Evolutionary conservation across 2,329 filamentous ascomycete genomes (phyloP).

Genomic region (Diaporthe nobilis): DNA sequence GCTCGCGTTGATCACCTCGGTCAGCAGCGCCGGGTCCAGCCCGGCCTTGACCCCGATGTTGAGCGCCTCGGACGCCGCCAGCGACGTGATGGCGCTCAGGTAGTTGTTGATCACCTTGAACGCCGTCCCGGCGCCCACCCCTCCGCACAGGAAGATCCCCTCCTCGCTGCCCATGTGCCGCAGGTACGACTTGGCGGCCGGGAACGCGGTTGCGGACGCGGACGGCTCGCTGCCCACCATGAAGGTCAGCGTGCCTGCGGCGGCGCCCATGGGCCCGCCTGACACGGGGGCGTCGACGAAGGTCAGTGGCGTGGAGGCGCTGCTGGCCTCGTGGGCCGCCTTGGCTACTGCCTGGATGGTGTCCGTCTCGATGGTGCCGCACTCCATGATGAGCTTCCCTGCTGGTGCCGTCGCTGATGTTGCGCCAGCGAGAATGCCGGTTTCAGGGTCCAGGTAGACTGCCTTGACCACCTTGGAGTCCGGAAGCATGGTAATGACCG

Average conservation of each 20-base stretch:
- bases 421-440: conserved; percentile 52
- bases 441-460: conserved; percentile 53
- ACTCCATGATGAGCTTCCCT: conserved; percentile 50
- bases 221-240: conserved; percentile 51
- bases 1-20: conserved; percentile 78
- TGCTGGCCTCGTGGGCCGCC: conserved; percentile 61
- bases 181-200: conserved; percentile 69
- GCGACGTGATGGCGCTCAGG: conserved; percentile 78
- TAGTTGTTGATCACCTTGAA: conserved; percentile 84
- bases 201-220: conserved; percentile 64
- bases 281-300: conserved; percentile 56
- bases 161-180: conserved; percentile 66
- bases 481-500: conserved; percentile 59
- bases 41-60: conserved; percentile 56
- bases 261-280: conserved; percentile 53
- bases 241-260: conserved; percentile 53
- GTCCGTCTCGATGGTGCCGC: conserved; percentile 50
- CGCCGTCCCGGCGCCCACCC: conserved; percentile 73
- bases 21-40: conserved; percentile 61
- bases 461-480: conserved; percentile 52
- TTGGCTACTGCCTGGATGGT: conserved; percentile 68
- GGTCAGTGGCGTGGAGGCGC: conserved; percentile 50
- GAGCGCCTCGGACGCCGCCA: conserved; percentile 55
- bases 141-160: conserved; percentile 73
- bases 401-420: conserved; percentile 39